Evolutionary conservation across 1,284 basidiomycete genomes (phyloP).

Genomic region (Apiotrichum laibachii): DNA sequence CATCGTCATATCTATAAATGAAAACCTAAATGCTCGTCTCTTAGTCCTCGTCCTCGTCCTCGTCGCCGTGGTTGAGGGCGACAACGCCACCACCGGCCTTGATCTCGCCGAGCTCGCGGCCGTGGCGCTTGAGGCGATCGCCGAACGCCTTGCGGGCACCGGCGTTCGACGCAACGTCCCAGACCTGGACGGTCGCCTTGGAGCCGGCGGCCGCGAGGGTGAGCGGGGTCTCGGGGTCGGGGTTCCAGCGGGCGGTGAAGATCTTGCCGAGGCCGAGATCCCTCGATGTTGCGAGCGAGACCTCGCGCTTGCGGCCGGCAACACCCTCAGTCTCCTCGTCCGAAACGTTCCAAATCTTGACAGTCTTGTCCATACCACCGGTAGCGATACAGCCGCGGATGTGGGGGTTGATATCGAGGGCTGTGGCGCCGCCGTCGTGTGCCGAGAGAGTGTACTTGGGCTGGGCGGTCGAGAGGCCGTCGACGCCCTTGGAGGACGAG

Average conservation of each 20-base stretch:
- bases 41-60: constrained; percentile 66
- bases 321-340: constrained; percentile 62
- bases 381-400: constrained; percentile 88
- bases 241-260: constrained; percentile 85
- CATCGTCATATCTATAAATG: too few relatives aligned
- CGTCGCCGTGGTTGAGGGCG: constrained; percentile 62
- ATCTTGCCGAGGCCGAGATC: constrained; percentile 97
- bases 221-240: constrained; percentile 75
- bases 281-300: constrained; percentile 81
- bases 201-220: constrained; percentile 92
- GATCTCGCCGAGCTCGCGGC: constrained; percentile 61
- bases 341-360: constrained; percentile 91
- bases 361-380: constrained; percentile 86
- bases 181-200: constrained; percentile 87
- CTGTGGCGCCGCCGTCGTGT: constrained; percentile 90
- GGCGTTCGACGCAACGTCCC: constrained; percentile 80
- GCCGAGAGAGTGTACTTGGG: constrained; percentile 84
- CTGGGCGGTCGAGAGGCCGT: constrained; percentile 35
- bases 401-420: constrained; percentile 86
- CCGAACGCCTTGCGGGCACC: constrained; percentile 76
- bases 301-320: constrained; percentile 60
- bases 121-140: constrained; percentile 66
- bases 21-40: constrained; percentile 31
- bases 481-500: constrained; percentile 56
- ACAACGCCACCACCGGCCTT: constrained; percentile 63